Percentiles rank a stretch among this genome's conserved stretches.
Evolutionary conservation across 2,329 filamentous ascomycete species (phyloP).

Genomic region (Colletotrichum graminicola): DNA sequence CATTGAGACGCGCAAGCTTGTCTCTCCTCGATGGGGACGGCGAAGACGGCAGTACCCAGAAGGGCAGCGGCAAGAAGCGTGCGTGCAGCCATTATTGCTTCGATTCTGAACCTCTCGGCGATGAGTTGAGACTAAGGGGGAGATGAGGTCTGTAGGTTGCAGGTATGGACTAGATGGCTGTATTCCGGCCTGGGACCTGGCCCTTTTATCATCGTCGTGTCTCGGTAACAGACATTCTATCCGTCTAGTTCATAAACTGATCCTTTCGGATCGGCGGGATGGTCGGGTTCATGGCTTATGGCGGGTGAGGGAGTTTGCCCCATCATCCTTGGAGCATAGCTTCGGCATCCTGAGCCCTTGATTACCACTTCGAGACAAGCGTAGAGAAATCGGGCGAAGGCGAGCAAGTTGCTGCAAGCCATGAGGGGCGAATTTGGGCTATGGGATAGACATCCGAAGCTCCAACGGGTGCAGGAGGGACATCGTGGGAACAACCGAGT

Average conservation of each 20-base stretch:
- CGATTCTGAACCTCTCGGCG: slow-evolving; percentile 7
- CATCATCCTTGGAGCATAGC: slow-evolving; percentile 22
- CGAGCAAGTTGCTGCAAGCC: background rate
- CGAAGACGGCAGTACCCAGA: slow-evolving; percentile 49
- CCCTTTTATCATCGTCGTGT: slow-evolving; percentile 27
- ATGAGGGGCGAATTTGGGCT: slow-evolving; percentile 4
- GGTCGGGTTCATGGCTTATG: background rate
- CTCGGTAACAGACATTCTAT: background rate
- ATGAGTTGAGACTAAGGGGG: background rate
- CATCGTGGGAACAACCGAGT: slow-evolving; percentile 11
- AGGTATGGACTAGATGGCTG: background rate
- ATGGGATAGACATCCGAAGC: slow-evolving; percentile 34
- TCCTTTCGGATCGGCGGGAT: slow-evolving; percentile 37
- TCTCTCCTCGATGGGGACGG: slow-evolving; percentile 57
- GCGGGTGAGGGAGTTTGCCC: background rate
- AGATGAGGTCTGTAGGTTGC: slow-evolving; percentile 10
- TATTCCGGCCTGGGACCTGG: background rate
- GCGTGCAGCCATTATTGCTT: slow-evolving; percentile 38
- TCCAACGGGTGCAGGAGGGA: background rate
- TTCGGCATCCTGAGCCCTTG: slow-evolving; percentile 28
- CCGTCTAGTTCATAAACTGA: background rate
- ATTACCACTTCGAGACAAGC: slow-evolving; percentile 37
- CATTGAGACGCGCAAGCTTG: slow-evolving; percentile 53
- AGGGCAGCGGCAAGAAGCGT: slow-evolving; percentile 38
- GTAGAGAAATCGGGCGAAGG: slow-evolving; percentile 1